Percentiles rank a stretch among this genome's conserved stretches.
These are phyloP conservation scores for Cornus suecica DNA, from an alignment of 148 eudicot genomes.

Conservation along the genomic window DNA sequence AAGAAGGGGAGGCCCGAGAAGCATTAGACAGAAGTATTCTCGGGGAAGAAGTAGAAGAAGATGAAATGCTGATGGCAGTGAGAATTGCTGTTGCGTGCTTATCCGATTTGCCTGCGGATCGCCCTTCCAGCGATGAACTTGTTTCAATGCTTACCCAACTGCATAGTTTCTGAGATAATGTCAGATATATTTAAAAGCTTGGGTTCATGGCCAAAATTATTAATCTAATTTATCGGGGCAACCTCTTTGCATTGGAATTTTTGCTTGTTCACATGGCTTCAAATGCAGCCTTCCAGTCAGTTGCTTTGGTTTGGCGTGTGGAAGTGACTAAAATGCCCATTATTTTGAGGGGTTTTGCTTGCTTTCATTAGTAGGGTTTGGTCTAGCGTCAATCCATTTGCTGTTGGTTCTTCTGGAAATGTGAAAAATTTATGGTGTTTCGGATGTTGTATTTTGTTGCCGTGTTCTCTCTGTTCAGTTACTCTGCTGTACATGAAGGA, in stretches of 20 bases:
- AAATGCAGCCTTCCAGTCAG: slow-evolving; percentile 7
- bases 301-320: slow-evolving; percentile 20
- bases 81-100: slow-evolving; percentile 83
- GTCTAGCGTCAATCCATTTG: slow-evolving; percentile 5
- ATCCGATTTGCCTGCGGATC: slow-evolving; percentile 81
- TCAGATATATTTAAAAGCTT: neutral
- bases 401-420: neutral
- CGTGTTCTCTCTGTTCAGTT: neutral
- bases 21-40: slow-evolving; percentile 77
- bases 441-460: too few relatives aligned
- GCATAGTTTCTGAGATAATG: slow-evolving; percentile 59
- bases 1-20: slow-evolving; percentile 72
- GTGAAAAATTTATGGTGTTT: neutral
- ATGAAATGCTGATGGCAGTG: slow-evolving; percentile 91
- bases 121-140: slow-evolving; percentile 92
- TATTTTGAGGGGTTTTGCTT: neutral
- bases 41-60: slow-evolving; percentile 84
- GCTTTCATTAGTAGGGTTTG: neutral
- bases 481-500: neutral
- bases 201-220: neutral
- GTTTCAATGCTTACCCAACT: slow-evolving; percentile 93
- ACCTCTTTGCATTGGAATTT: slow-evolving; percentile 11
- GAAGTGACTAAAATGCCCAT: slow-evolving; percentile 23
- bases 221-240: neutral
- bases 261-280: slow-evolving; percentile 37